Conservation (phyloP, 441 rosid species). For the Mallotus japonicus region DNA sequence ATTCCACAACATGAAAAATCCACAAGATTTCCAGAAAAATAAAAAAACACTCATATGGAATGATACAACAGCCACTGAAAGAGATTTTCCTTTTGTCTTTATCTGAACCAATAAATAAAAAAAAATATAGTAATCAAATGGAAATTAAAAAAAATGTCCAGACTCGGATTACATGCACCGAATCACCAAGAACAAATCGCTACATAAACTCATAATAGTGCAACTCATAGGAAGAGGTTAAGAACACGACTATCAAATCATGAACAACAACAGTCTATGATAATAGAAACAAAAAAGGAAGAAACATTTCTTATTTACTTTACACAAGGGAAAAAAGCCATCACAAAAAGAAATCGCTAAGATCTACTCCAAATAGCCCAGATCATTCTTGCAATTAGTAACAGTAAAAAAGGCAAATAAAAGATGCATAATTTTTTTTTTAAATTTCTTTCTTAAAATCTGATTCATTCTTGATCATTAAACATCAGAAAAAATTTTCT, state of each 20-base stretch:
- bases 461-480: not conserved
- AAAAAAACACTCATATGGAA: not conserved
- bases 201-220: not conserved
- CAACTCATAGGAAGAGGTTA: not conserved
- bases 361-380: constrained; percentile 10
- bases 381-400: not conserved
- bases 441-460: not conserved
- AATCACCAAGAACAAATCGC: constrained; percentile 15
- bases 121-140: not conserved
- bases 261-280: not conserved
- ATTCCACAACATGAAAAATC: not conserved
- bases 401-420: not conserved
- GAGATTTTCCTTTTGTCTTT: constrained; percentile 14
- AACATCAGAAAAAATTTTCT: not conserved
- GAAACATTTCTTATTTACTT: too few relatives aligned
- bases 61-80: not conserved
- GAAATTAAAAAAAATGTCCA: constrained; percentile 11
- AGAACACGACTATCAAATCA: not conserved
- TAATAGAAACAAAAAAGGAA: too few relatives aligned
- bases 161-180: constrained; percentile 10
- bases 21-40: not conserved
- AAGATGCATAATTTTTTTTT: not conserved
- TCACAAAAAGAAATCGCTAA: not conserved
- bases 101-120: constrained; percentile 4
- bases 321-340: not conserved